These are phyloP conservation scores for Talaromyces adpressus DNA, from an alignment of 495 filamentous ascomycete genomes.

Conservation along the genomic window DNA sequence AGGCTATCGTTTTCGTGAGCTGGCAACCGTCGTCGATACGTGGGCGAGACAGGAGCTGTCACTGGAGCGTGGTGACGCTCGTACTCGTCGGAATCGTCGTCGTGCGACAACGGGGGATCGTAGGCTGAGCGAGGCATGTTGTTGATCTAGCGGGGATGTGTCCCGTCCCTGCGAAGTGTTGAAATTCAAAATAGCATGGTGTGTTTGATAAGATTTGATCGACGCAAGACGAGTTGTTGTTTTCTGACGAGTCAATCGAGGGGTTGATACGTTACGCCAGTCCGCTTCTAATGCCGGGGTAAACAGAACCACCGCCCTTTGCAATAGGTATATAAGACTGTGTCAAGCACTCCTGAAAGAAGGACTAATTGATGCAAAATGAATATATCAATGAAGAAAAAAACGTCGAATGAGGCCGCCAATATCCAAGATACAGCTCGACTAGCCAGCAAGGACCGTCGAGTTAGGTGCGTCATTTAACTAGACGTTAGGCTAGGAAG, in stretches of 20 bases:
- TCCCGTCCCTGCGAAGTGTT: not conserved
- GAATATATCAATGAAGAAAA: not conserved
- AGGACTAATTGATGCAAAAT: not conserved
- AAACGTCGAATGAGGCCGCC: not conserved
- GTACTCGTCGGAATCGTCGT: slow-evolving; percentile 18
- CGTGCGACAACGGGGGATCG: slow-evolving; percentile 11
- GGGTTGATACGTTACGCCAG: not conserved
- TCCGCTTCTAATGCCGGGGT: not conserved
- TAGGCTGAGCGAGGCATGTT: slow-evolving; percentile 27
- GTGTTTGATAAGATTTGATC: not conserved
- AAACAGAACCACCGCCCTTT: not conserved
- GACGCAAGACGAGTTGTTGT: not conserved
- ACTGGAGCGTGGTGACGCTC: slow-evolving; percentile 12
- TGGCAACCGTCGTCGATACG: slow-evolving; percentile 1
- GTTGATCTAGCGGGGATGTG: not conserved
- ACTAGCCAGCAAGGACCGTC: not conserved
- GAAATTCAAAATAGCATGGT: not conserved
- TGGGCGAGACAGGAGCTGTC: slow-evolving; percentile 8
- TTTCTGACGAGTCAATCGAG: not conserved
- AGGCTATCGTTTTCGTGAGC: slow-evolving; percentile 7
- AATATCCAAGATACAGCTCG: not conserved
- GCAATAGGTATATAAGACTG: not conserved
- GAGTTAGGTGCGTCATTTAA: not conserved
- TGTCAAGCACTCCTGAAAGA: not conserved
- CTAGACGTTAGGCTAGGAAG: not conserved